Evolutionary conservation across 2,329 filamentous ascomycete species (phyloP), one percentile per base, ranked within the genome.

Genomic region (Ophiocordyceps sinensis): DNA sequence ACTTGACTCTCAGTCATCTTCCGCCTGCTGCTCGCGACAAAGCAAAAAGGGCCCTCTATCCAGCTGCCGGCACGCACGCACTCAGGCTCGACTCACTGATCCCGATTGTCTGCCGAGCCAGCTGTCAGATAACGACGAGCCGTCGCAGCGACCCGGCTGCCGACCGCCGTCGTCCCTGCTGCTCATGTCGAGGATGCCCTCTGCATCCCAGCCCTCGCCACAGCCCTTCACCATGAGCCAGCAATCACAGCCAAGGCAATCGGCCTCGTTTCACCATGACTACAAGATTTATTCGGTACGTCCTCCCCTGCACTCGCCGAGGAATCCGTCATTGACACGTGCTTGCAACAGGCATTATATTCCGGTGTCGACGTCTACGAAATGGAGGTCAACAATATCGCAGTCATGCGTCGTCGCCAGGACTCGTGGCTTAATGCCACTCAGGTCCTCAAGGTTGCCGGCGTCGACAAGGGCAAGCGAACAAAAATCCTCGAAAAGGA

Each of bases 401-500:
- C 87, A 21, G 88, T 96, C 39, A 98, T 98, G 91, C 85, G 91
- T 59, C 81, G 91, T 44, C 82, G 91, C 48, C 82, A 84, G 50
- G 91, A 98, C 61, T 89, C 86, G 49, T 96, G 89, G 85, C 72
- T 98, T 49, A 98, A 98, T 64, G 91, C 91, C 40, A 98, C 91
- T 0, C 91, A 98, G 61, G 96, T 98, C 49, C 75, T 98, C 49
- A 98, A 98, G 58, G 88, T 96, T 30, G 91, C 91, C 30, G 88
- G 88, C 39, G 87, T 98, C 45, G 89, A 95, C 57, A 98, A 98
- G 65, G 91, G 89, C 45, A 93, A 94, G 64, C 82, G 91, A 51
- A 96, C 91, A 44, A 96, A 96, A 62, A 93, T 96, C 8, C 71
- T 98, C 40, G 91, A 98, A 60, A 96, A 96, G 63, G 91, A 98